Base-by-base conservation (phyloP, 345 rosid genomes). In the Laguncularia racemosa region DNA sequence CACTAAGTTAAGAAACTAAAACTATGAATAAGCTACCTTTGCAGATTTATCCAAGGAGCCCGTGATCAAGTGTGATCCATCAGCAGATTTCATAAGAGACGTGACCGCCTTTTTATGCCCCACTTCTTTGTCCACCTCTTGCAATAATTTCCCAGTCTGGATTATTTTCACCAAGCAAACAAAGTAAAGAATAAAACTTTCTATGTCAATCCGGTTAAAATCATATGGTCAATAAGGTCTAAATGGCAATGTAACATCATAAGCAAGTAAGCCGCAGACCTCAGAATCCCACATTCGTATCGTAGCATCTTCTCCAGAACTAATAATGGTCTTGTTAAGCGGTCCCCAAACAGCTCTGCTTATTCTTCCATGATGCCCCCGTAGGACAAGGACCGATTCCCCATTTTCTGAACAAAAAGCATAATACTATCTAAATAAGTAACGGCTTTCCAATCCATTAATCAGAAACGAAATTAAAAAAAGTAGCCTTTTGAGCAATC, bases 311-410 rank as follows among this genome's bases (percentile, higher is more conserved):
- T 93, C 99, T 66, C 99, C 97, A 48, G 72, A 83, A 69, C 96
- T 89, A 33, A 93, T 84, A 53, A 89, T 79, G 51, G 96, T 89
- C 63, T 55, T 67, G 70, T 93, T 87, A 52, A 93, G 61, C 0
- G 96, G 95, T 16, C 99, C 99, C 99, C 99, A 93, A 54, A 89
- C 85, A 56, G 99, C 97, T 73, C 97, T 78, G 47, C 82, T 87
- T 14, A 89, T 87, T 76, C 89, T 84, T 59, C 96, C 95, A 40
- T 84, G 88, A 18, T 85, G 88, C 14, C 82, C 95, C 65, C 73
- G 73, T 61, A 93, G 62, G 53, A 82, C 58, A 12, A 81, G 85
- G 44, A 72, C 76, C 21, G 99, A 89, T 10, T 93, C 95, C 49
- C 66, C 76, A 51, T 46, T 52, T 80, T 89, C 99, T 93, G 79